Base-by-base conservation (phyloP, 345 rosid species). In the Arabis hirsuta region DNA sequence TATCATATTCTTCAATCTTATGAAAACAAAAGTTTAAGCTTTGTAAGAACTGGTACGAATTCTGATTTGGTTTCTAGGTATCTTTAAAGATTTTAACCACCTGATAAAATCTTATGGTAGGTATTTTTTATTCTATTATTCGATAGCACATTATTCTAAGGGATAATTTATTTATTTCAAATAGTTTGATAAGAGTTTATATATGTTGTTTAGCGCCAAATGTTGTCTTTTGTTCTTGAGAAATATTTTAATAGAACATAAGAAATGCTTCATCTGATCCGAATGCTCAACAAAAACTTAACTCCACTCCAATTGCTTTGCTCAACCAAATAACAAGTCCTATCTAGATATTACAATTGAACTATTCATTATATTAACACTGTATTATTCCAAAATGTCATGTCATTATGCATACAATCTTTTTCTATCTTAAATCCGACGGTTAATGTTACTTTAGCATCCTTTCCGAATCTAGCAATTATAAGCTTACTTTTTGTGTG, bases 31-130 rank as follows among this genome's bases (percentile, higher is more conserved):
- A 5, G 7, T 32, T 32, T 5, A 36, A 8, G 39, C 6, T 9
- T 36, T n/a, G 12, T 5, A 65, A 65, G 24, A 65, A 38, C 38
- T 13, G 12, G 13, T 65, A 38, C 14, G 13, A 27, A 7, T 43
- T 53, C 20, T 54, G 19, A 68, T 68, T 68, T 55, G 53, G 53
- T 55, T 68, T 68, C 54, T 68, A 29, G 54, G 53, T 44, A 55
- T 55, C 34, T 41, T n/a, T 66, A n/a, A 66, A 66, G 61, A 52
- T 66, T 64, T 24, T 26, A 39, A 14, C 51, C 50, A 26, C 41
- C 53, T 6, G 22, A 24, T 26, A 53, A 53, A 14, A 66, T 66
- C 14, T 39, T 42, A 14, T 39, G 47, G 55, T 53, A 41, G 39
- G 41, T 53, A 41, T 38, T 4, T 4, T 53, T 41, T 53, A 52